Base-by-base conservation (phyloP, 176 grass and related monocot species). In the Oryza coarctata region DNA sequence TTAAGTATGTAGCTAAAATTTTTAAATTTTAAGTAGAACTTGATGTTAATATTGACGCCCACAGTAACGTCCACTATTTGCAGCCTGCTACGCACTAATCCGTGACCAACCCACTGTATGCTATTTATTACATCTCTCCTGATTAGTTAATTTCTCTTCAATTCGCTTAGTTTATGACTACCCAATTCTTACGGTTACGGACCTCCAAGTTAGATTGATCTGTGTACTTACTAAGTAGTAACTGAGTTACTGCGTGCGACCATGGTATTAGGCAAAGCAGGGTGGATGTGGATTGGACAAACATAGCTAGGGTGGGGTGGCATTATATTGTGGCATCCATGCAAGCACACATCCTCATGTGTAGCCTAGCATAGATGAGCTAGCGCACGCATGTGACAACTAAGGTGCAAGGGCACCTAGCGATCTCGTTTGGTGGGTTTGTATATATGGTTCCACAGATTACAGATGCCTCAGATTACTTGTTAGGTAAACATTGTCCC, bases 361-460 rank as follows among this genome's bases (percentile, higher is more conserved):
- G 22, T 70, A 49, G 17, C 68, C 30, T 65, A 41, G 50, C 14
- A 47, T 14, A 26, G 43, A 20, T 80, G 64, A 72, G 50, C 36
- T 81, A 81, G 47, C 4, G 65, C 15, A 33, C 33, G 80, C 80
- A 88, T 73, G 68, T 83, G 80, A 73, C 86, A 79, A 35, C 68
- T 45, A 82, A 63, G 0, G 18, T 18, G 50, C 20, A 55, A 55
- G 68, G 55, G 60, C 52, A 33, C 36, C 50, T 73, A 67, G 78
- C 27, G 12, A 50, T 6, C 7, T 69, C 17, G 52, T 76, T 87
- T 2, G 78, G 49, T 87, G 63, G 71, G 3, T 38, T 10, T 23
- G 55, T 55, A 55, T 68, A 29, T 38, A 23, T 6, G 62, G 62
- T 26, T 38, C 27, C 64, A 76, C 30, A 47, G 36, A 43, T 14